A percentile compares a stretch with the other conserved stretches of the same genome.
Evolutionary conservation across 2,329 filamentous ascomycete genomes (phyloP).

Genomic region (Diaporthe capsici): DNA sequence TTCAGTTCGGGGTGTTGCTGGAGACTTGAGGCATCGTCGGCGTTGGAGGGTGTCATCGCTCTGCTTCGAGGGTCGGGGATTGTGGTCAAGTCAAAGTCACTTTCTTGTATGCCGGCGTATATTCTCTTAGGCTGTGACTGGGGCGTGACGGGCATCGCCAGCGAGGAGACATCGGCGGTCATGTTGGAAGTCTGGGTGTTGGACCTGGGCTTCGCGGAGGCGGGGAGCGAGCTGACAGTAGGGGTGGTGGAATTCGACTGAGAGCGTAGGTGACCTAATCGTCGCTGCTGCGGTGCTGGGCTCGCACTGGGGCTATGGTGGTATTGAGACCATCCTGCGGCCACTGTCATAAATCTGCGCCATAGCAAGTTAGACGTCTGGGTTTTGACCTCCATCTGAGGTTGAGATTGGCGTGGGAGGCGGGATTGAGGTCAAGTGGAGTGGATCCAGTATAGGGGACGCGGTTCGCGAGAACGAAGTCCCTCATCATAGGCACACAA

Average conservation of each 20-base stretch:
- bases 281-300: slow-evolving; percentile 48
- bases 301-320: slow-evolving; percentile 54
- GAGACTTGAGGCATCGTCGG: slow-evolving; percentile 51
- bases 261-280: slow-evolving; percentile 65
- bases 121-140: slow-evolving; percentile 40
- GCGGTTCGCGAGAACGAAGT: slow-evolving; percentile 1
- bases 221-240: slow-evolving; percentile 52
- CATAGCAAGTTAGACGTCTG: slow-evolving; percentile 39
- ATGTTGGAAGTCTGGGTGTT: slow-evolving; percentile 56
- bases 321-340: slow-evolving; percentile 63
- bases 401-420: not conserved
- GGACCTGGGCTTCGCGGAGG: slow-evolving; percentile 56
- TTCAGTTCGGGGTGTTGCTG: slow-evolving; percentile 69
- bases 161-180: slow-evolving; percentile 48
- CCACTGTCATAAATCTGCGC: slow-evolving; percentile 66
- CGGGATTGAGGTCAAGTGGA: not conserved
- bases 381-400: slow-evolving; percentile 37
- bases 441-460: slow-evolving; percentile 32
- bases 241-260: slow-evolving; percentile 65
- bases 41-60: slow-evolving; percentile 61
- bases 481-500: not conserved
- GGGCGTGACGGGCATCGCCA: slow-evolving; percentile 40
- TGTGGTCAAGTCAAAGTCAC: slow-evolving; percentile 76
- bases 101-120: slow-evolving; percentile 59
- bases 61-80: slow-evolving; percentile 75